Evolutionary conservation across 192 early-diverging fungal genomes (phyloP), one percentile per base, ranked within the genome.

Genomic region (Cetraspora pellucida): DNA sequence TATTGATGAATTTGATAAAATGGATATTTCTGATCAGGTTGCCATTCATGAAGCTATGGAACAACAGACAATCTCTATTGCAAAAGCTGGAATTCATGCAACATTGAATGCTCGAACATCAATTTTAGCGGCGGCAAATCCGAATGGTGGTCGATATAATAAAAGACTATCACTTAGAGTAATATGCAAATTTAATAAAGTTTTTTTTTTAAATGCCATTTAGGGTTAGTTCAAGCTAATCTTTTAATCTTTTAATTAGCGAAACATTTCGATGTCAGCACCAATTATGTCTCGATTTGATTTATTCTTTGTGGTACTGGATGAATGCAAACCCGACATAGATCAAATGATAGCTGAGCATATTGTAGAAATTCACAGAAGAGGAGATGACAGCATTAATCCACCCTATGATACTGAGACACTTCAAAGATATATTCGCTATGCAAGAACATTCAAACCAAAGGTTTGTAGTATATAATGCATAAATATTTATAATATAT

Each of bases 41-140:
- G 96, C 97, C 31, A 99, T 99, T 86, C 97, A 99, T 89, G 97
- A 99, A 85, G 97, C 96, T 11, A 99, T 99, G 97, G 96, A 98
- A 83, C 97, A 99, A 86, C 97, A 99, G 82, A 99, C 96, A 10
- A 99, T 97, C 70, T 91, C 91, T 14, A 97, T 98, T 77, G 93
- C 96, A 60, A 98, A 98, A 81, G 96, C 96, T 45, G 95, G 96
- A 54, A 96, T 97, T 78, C 96, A 98, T 76, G 95, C 95, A 43
- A 94, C 94, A 37, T 85, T 98, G 64, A 98, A 96, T 81, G 96
- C 96, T 3, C 90, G 96, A 57, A 95, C 96, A 9, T 94, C 94
- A 16, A 98, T 99, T 64, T 83, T 99, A 49, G 97, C 97, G 10
- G 97, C 97, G 0, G 97, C 97, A 72, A 99, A 99, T 77, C 97